Evolutionary conservation across 179 eudicot species (phyloP), one percentile per base, ranked within the genome.

Genomic region (Gypsophila paniculata): DNA sequence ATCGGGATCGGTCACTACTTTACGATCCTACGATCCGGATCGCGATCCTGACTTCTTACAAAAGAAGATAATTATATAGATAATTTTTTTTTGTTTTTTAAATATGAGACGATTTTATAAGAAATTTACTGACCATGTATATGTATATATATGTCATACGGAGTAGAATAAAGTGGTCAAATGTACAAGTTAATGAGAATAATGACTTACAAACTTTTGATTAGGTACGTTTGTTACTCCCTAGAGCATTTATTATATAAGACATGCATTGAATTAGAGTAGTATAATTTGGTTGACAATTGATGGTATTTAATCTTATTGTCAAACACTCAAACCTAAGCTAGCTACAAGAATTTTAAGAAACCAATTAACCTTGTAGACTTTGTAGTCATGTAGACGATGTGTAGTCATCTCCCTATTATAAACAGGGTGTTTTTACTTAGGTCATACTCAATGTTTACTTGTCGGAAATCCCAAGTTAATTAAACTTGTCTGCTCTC

Each of bases 151-250:
- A n/a, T n/a, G n/a, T n/a, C n/a, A n/a, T n/a, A n/a, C n/a, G n/a
- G n/a, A n/a, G n/a, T 42, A 42, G 49, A 72, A 61, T 68, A 69
- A 22, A 22, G 46, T 73, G 74, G 77, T 78, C 74, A 69, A 78
- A 77, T 64, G 34, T 25, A 7, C 64, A 49, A n/a, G 15, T 70
- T 34, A 78, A 70, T 78, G 74, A 39, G 63, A 59, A 58, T 52
- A 39, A 44, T 29, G 74, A 69, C 34, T 52, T 32, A 36, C 13
- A 12, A 18, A 63, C 5, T 55, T 75, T 75, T 52, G 78, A 72
- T 65, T 79, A 74, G 82, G 82, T 79, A 79, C 82, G 82, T 71
- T 79, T 74, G 78, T 52, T 65, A 65, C 60, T 79, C 63, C 78
- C 82, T 25, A 79, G 57, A 74, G 49, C 78, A 75, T 70, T 73